Base-by-base conservation (phyloP, 345 rosid genomes). In the Pistacia integerrima region DNA sequence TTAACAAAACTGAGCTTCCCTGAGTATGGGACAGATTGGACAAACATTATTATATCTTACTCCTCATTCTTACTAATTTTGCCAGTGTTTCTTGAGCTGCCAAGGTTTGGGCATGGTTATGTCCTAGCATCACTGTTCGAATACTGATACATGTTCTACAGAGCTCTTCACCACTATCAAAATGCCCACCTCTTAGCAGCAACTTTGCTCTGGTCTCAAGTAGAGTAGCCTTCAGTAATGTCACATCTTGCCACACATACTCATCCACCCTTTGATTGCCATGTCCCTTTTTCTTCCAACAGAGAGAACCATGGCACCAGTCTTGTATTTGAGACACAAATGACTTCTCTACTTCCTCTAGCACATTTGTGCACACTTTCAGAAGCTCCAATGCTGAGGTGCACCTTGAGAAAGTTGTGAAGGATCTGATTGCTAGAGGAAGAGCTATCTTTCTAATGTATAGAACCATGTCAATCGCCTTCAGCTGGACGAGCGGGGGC, bases 71-170 rank as follows among this genome's bases (percentile, higher is more conserved):
- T 74, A 93, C 99, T 51, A 93, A 79, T 78, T 90, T 93, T 51
- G 96, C 92, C 20, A 93, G 85, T 76, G 97, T 95, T 84, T 95
- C 98, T 83, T 95, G 98, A 56, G 99, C 97, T 77, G 97, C 88
- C 78, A 95, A 80, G 66, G 98, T 95, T 35, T 85, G 91, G 16
- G 90, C 79, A 82, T 95, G 94, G 84, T 85, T 91, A 74, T 95
- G 96, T 14, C 97, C 97, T 41, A 95, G 91, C 99, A 93, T 90
- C 70, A 95, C 98, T 1, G 98, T 95, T 81, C 95, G 81, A 74
- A 95, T 91, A 73, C 99, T 95, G 54, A 90, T 87, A 67, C 98
- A 91, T 70, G 97, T 95, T 83, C 93, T 87, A 77, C 97, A 95
- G 22, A 93, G 87, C 38, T 92, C 95, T 70, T 93, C 98, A 2